These are phyloP conservation scores for Rachicladosporium sp. DNA, from an alignment of 2,329 filamentous ascomycete species.

Conservation along the genomic window DNA sequence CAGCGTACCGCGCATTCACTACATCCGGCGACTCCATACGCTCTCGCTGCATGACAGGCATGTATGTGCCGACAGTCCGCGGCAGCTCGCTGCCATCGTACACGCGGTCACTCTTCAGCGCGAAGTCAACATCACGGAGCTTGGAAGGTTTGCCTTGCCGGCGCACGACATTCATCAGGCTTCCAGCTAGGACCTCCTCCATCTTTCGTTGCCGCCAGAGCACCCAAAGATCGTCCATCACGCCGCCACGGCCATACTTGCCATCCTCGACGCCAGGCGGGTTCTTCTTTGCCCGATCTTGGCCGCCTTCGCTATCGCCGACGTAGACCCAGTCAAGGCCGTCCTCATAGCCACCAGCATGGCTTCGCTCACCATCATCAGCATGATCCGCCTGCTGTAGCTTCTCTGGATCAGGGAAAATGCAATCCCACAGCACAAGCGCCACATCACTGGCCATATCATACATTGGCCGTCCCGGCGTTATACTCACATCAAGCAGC, in stretches of 20 bases:
- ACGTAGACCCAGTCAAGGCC: constrained; percentile 69
- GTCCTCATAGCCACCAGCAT: constrained; percentile 34
- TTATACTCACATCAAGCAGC: constrained; percentile 59
- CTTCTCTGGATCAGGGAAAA: constrained; percentile 53
- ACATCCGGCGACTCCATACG: constrained; percentile 47
- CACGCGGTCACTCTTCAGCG: constrained; percentile 32
- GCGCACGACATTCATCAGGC: constrained; percentile 54
- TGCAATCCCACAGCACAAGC: constrained; percentile 89
- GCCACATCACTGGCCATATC: constrained; percentile 83
- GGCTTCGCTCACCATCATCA: constrained; percentile 20
- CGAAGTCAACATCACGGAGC: neutral
- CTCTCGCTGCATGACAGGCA: constrained; percentile 43
- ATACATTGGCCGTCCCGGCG: constrained; percentile 71
- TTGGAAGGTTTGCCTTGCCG: constrained; percentile 20
- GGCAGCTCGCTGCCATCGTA: constrained; percentile 47
- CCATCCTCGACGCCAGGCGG: constrained; percentile 34
- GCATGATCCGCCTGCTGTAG: constrained; percentile 26
- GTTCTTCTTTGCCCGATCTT: constrained; percentile 18
- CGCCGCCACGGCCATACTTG: constrained; percentile 52
- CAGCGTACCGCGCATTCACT: constrained; percentile 49
- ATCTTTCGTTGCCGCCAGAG: constrained; percentile 77
- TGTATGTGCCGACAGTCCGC: constrained; percentile 44
- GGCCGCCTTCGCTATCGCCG: constrained; percentile 46
- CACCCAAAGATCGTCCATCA: constrained; percentile 68
- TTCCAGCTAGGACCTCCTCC: constrained; percentile 71